Percentiles rank a stretch among this genome's conserved stretches.
phyloP scores from a whole-genome alignment of 2,329 filamentous ascomycete species.

The Emericellopsis atlantica region DNA sequence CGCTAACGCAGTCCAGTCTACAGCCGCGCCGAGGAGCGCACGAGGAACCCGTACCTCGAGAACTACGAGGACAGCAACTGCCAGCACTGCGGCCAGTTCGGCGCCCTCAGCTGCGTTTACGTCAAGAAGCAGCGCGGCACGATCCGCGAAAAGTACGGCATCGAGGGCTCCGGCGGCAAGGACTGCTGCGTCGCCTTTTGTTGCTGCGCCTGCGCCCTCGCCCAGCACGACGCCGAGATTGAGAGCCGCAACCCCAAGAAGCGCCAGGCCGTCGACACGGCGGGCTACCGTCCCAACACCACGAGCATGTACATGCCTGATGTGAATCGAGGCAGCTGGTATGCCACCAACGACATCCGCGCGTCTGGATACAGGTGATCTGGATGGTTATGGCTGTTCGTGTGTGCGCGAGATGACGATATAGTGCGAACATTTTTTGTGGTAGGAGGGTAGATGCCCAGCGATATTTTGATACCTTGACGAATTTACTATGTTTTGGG shows the following conservation, averaged over 20 bases:
- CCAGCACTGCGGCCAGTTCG: slow-evolving; percentile 7
- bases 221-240: slow-evolving; percentile 47
- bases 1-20: slow-evolving; percentile 17
- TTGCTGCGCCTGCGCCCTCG: slow-evolving; percentile 42
- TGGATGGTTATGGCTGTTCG: too few relatives aligned
- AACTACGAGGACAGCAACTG: slow-evolving; percentile 27
- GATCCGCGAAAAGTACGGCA: slow-evolving; percentile 39
- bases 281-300: slow-evolving; percentile 23
- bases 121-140: slow-evolving; percentile 39
- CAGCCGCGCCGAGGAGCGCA: slow-evolving; percentile 29
- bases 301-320: slow-evolving; percentile 23
- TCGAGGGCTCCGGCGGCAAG: slow-evolving; percentile 30
- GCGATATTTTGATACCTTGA: too few relatives aligned
- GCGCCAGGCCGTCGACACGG: slow-evolving; percentile 13
- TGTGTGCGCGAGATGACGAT: too few relatives aligned
- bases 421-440: too few relatives aligned
- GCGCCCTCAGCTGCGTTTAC: slow-evolving; percentile 9
- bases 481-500: too few relatives aligned
- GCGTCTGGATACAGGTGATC: neutral
- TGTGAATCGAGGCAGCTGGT: neutral
- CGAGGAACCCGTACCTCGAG: slow-evolving; percentile 27
- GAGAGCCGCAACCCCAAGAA: slow-evolving; percentile 12
- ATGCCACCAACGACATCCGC: neutral
- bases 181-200: slow-evolving; percentile 42
- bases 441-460: too few relatives aligned